phyloP scores from a whole-genome alignment of 2,329 filamentous ascomycete species.

The Pseudocercospora fijiensis region DNA sequence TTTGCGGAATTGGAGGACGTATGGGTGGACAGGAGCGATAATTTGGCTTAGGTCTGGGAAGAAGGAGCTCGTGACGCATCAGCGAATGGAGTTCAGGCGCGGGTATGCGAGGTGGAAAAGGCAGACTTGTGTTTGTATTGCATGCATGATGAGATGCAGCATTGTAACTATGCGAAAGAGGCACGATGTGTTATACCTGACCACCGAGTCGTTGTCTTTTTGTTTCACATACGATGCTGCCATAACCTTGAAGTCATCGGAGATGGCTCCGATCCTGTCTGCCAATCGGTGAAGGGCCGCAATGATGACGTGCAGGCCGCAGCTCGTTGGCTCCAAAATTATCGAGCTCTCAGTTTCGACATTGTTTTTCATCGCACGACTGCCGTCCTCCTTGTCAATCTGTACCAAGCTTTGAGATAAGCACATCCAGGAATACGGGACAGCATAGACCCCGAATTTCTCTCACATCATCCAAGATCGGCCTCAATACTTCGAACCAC shows the following conservation, averaged over 20 bases:
- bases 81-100: constrained; percentile 15
- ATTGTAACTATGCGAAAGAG: neutral
- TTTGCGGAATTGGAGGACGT: constrained; percentile 97
- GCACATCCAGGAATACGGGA: too few species aligned
- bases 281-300: neutral
- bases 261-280: neutral
- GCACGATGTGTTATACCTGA: neutral
- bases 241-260: neutral
- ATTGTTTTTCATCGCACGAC: neutral
- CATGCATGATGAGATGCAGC: constrained; percentile 2
- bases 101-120: neutral
- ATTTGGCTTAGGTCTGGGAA: constrained; percentile 66
- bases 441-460: too few species aligned
- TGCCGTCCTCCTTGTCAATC: too few species aligned
- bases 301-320: neutral
- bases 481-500: neutral
- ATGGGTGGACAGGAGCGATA: constrained; percentile 89
- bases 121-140: neutral
- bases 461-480: neutral
- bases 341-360: neutral
- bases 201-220: neutral
- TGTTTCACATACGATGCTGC: neutral
- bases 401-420: neutral
- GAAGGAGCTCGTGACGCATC: constrained; percentile 11
- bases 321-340: neutral